A percentile compares a stretch with the other conserved stretches of the same genome.
Conservation (phyloP, 306 rosid genomes). For the Phaseolus lunatus region DNA sequence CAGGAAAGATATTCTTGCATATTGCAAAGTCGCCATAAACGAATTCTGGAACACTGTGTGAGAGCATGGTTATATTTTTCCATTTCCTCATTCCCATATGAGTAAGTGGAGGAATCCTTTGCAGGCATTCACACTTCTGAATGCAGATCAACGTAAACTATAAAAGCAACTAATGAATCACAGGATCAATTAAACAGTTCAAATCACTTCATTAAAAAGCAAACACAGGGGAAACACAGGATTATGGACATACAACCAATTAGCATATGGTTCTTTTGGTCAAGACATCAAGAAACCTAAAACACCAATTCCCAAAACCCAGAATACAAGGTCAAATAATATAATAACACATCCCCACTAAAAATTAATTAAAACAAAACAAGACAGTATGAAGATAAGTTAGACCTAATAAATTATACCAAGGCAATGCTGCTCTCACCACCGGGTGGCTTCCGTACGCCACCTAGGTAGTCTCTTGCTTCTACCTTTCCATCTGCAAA, state of each 20-base stretch:
- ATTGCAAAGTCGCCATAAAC: too few species aligned
- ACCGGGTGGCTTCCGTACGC: slow-evolving; percentile 98
- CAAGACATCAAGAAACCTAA: slow-evolving; percentile 71
- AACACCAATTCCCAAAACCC: slow-evolving; percentile 74
- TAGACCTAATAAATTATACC: slow-evolving; percentile 85
- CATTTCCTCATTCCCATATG: too few species aligned
- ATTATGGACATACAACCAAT: slow-evolving; percentile 89
- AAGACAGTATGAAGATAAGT: slow-evolving; percentile 60
- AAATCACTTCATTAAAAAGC: slow-evolving; percentile 63
- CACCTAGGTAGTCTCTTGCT: slow-evolving; percentile 89
- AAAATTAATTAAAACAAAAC: slow-evolving; percentile 55
- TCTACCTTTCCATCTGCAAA: slow-evolving; percentile 97
- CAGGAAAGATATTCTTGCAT: too few species aligned
- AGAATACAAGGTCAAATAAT: slow-evolving; percentile 76
- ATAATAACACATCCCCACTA: slow-evolving; percentile 71
- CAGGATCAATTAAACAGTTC: slow-evolving; percentile 56
- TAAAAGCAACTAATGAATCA: neutral
- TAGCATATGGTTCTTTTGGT: slow-evolving; percentile 71
- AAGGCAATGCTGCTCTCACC: slow-evolving; percentile 99
- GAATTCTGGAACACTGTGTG: neutral
- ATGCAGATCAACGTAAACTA: neutral
- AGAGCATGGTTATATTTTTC: too few species aligned
- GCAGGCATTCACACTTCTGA: slow-evolving; percentile 2
- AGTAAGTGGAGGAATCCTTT: slow-evolving; percentile 2
- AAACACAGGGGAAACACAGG: slow-evolving; percentile 56